Evolutionary conservation across 1,284 basidiomycete genomes (phyloP).

Genomic region (Xerocomus nothofagi): DNA sequence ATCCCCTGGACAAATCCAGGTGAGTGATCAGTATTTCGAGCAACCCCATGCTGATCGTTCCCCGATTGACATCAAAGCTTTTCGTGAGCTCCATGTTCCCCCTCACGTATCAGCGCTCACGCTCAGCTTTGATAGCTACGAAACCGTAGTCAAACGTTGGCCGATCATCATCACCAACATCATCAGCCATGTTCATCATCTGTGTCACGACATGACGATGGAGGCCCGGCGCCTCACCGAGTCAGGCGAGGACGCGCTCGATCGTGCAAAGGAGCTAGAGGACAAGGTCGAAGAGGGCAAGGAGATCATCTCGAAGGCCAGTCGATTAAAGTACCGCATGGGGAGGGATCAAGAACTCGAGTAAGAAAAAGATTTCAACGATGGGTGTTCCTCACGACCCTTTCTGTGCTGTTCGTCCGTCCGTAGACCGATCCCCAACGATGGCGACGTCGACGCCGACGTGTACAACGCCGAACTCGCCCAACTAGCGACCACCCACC

Average conservation of each 20-base stretch:
- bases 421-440: constrained; percentile 64
- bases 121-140: constrained; percentile 45
- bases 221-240: constrained; percentile 11
- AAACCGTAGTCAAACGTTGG: constrained; percentile 73
- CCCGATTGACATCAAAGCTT: constrained; percentile 34
- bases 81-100: constrained; percentile 46
- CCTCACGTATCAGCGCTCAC: not conserved
- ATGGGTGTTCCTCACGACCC: not conserved
- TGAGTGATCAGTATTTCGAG: constrained; percentile 29
- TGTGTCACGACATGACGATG: constrained; percentile 52
- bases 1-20: constrained; percentile 64
- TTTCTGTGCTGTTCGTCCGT: not conserved
- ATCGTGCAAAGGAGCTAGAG: constrained; percentile 23
- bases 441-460: constrained; percentile 67
- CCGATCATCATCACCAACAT: constrained; percentile 85
- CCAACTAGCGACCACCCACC: constrained; percentile 46
- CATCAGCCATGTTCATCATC: constrained; percentile 69
- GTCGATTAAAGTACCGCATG: constrained; percentile 90
- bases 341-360: constrained; percentile 73
- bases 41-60: constrained; percentile 2
- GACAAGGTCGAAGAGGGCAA: constrained; percentile 71
- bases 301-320: constrained; percentile 74
- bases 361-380: constrained; percentile 42
- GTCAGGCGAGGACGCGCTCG: constrained; percentile 14
- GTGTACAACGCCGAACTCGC: constrained; percentile 77